A percentile compares a stretch with the other conserved stretches of the same genome.
These are phyloP conservation scores for Heliamphora pulchella DNA, from an alignment of 179 eudicot species.

Conservation along the genomic window DNA sequence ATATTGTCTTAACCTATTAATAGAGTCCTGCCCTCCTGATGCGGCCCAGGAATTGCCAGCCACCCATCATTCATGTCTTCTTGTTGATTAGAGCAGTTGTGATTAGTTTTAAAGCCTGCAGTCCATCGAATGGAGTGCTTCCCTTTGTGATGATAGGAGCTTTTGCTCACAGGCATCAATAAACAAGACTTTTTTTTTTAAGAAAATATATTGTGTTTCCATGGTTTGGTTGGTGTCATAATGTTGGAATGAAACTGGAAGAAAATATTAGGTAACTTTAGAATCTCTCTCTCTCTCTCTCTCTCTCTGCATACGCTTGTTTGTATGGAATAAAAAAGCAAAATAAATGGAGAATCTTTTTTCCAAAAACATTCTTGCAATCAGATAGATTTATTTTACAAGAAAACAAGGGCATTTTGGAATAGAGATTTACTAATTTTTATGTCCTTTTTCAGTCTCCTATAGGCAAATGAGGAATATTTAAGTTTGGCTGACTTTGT, in stretches of 20 bases:
- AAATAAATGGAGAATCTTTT: neutral
- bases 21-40: neutral
- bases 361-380: neutral
- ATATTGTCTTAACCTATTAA: neutral
- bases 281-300: neutral
- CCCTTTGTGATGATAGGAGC: neutral
- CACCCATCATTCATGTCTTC: neutral
- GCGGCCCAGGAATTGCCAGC: neutral
- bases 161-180: neutral
- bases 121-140: neutral
- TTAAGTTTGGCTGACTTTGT: neutral
- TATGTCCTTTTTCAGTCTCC: neutral
- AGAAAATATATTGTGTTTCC: neutral
- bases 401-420: neutral
- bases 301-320: too few relatives aligned
- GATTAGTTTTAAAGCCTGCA: neutral
- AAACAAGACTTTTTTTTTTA: neutral
- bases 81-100: neutral
- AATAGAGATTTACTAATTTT: neutral
- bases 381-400: neutral
- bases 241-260: neutral
- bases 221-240: neutral
- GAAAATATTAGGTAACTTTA: neutral
- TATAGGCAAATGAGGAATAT: neutral
- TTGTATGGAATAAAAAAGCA: neutral